Percentiles rank a stretch among this genome's conserved stretches.
These are phyloP conservation scores for Leptographium galeiforme DNA, from an alignment of 2,329 filamentous ascomycete species.

Conservation along the genomic window DNA sequence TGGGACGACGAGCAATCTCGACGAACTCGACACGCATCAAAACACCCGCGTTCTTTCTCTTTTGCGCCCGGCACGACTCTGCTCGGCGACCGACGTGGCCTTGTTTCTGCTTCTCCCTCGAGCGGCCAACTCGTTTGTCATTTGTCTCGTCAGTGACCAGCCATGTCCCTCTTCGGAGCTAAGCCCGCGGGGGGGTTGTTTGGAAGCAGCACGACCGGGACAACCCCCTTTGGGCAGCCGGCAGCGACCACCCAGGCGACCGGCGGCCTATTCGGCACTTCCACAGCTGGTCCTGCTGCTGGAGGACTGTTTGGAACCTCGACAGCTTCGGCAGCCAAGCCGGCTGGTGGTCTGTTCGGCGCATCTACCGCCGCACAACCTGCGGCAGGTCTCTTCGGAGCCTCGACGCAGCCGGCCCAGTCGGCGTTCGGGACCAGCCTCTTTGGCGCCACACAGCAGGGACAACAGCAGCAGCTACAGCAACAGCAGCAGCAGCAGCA, in stretches of 20 bases:
- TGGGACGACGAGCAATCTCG: neutral
- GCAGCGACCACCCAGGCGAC: neutral
- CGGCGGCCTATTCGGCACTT: neutral
- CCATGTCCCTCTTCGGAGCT: conserved; percentile 12
- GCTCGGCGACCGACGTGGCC: neutral
- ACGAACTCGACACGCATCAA: neutral
- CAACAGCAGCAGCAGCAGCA: conserved; percentile 13
- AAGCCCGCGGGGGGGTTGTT: conserved; percentile 6
- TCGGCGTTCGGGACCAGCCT: neutral
- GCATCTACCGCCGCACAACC: conserved; percentile 4
- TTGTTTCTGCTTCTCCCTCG: neutral
- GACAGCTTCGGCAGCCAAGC: conserved; percentile 12
- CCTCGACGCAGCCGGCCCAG: conserved; percentile 1
- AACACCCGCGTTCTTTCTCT: neutral
- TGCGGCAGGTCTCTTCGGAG: conserved; percentile 6
- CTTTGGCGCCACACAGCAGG: conserved; percentile 6
- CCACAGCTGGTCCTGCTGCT: neutral
- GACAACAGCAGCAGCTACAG: conserved; percentile 5
- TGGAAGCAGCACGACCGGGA: neutral
- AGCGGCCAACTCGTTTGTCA: neutral
- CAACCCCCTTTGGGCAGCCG: neutral
- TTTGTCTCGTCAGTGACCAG: neutral
- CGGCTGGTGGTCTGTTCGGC: conserved; percentile 19
- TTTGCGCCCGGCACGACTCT: too few species aligned
- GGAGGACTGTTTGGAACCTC: conserved; percentile 23